phyloP scores from a whole-genome alignment of 345 rosid genomes.

The Iberis pinnata region DNA sequence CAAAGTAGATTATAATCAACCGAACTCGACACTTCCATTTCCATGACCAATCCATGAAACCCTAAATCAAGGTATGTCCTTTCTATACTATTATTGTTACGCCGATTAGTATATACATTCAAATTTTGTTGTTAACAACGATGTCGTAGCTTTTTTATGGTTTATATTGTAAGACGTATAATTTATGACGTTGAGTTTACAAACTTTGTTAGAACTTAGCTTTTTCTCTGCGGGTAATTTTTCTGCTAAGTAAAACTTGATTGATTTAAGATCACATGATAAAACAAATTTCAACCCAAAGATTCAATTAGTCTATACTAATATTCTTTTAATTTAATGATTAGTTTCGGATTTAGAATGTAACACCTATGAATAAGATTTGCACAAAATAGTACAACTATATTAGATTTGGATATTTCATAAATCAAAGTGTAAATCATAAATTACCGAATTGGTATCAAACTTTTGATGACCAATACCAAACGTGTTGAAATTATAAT shows the following conservation, averaged over 20 bases:
- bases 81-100: not conserved
- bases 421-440: not conserved
- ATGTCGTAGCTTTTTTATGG: not conserved
- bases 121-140: not conserved
- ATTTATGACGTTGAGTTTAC: not conserved
- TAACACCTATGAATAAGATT: not conserved
- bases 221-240: too few species aligned
- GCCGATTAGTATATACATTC: not conserved
- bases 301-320: not conserved
- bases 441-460: not conserved
- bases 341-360: not conserved
- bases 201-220: not conserved
- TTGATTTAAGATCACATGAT: not conserved
- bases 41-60: not conserved
- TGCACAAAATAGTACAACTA: not conserved
- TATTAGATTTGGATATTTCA: not conserved
- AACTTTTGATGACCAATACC: not conserved
- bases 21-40: too few species aligned
- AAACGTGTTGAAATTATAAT: conserved; percentile 5
- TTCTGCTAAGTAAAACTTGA: too few species aligned
- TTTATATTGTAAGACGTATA: not conserved
- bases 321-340: not conserved
- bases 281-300: not conserved
- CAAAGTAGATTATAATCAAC: too few species aligned
- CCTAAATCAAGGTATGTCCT: not conserved